Evolutionary conservation across 352 stramenopile species (phyloP).

Genomic region (Aphanomyces euteiches): DNA sequence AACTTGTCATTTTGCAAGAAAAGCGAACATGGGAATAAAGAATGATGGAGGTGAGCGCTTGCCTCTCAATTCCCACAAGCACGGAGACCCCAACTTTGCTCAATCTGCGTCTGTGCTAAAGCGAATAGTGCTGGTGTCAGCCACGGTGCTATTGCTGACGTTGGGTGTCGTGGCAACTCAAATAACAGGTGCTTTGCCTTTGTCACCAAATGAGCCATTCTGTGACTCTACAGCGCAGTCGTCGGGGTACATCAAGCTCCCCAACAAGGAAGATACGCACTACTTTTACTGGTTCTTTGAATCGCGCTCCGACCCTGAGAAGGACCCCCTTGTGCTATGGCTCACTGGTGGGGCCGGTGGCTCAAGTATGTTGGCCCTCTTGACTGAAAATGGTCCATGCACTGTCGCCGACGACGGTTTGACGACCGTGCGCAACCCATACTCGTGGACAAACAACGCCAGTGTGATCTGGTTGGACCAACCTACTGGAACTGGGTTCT

Average conservation of each 20-base stretch:
- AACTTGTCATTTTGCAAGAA: no score
- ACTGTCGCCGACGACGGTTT: conserved; percentile 24
- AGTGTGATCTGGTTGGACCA: conserved; percentile 29
- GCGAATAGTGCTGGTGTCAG: no score
- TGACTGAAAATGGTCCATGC: conserved; percentile 35
- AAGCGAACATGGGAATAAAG: no score
- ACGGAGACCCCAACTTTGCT: no score
- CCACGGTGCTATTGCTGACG: no score
- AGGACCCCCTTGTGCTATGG: conserved; percentile 34
- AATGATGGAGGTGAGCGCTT: no score
- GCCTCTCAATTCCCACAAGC: no score
- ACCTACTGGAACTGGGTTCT: conserved; percentile 28
- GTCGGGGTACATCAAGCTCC: conserved; percentile 30
- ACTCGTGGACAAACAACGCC: conserved; percentile 30
- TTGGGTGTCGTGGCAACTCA: no score
- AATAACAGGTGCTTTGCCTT: no score
- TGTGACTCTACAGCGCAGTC: conserved; percentile 21
- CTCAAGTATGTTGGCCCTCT: conserved; percentile 28
- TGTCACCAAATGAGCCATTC: neutral
- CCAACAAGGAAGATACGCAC: conserved; percentile 24
- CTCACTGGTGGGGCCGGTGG: conserved; percentile 34
- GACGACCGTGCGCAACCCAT: conserved; percentile 23
- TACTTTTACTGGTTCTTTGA: conserved; percentile 32
- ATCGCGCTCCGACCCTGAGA: conserved; percentile 17
- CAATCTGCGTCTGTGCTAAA: no score